These are phyloP conservation scores for Chaetomium fimeti DNA, from an alignment of 495 filamentous ascomycete genomes.

Conservation along the genomic window DNA sequence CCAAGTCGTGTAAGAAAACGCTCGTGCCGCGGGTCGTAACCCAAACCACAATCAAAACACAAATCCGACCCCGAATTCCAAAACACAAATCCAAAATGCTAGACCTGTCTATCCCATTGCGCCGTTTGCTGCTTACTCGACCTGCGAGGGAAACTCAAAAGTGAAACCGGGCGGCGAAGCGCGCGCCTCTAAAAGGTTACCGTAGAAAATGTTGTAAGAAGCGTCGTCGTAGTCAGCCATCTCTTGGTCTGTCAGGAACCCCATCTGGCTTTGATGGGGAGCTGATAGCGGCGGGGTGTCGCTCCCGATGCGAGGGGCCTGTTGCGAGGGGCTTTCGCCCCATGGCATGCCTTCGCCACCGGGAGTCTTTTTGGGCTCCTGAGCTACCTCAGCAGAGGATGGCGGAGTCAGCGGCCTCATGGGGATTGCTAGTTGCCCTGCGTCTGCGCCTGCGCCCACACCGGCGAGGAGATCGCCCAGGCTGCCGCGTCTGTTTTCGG, in stretches of 20 bases:
- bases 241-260: slow-evolving; percentile 1
- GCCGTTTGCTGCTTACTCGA: not conserved
- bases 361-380: not conserved
- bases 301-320: not conserved
- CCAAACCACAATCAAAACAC: not conserved
- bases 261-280: not conserved
- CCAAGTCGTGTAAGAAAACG: not conserved
- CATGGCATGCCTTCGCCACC: not conserved
- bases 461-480: slow-evolving; percentile 18
- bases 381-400: not conserved
- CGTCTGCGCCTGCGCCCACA: too few relatives aligned
- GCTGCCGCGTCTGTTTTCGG: slow-evolving; percentile 29
- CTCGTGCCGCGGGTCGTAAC: not conserved
- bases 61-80: not conserved
- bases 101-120: not conserved
- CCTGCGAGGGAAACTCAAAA: slow-evolving; percentile 14
- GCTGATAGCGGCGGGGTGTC: not conserved
- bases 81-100: not conserved
- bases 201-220: not conserved
- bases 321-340: slow-evolving; percentile 1
- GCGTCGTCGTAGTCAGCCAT: slow-evolving; percentile 10
- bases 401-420: not conserved
- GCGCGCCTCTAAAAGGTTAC: not conserved
- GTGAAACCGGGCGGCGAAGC: not conserved
- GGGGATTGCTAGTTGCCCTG: not conserved